Percentiles rank a stretch among this genome's conserved stretches.
These are phyloP conservation scores for Ruellia speciosa DNA, from an alignment of 305 asterid genomes.

Conservation along the genomic window DNA sequence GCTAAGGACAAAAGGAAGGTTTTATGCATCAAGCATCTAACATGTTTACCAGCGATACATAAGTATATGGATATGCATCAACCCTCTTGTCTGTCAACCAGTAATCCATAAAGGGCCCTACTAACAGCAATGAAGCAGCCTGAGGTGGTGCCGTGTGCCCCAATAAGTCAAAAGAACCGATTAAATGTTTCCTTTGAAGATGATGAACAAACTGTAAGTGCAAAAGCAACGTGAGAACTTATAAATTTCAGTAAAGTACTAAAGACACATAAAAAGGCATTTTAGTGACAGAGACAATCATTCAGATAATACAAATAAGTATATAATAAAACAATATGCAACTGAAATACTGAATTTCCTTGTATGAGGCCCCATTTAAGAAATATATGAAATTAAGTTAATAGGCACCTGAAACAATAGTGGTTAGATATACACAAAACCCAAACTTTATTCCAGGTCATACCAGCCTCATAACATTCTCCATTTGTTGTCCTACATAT, in stretches of 20 bases:
- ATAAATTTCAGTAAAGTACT: conserved; percentile 6
- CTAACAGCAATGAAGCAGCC: conserved; percentile 56
- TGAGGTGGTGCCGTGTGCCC: conserved; percentile 87
- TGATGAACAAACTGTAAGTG: conserved; percentile 62
- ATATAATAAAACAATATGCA: conserved; percentile 5
- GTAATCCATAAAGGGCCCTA: conserved; percentile 62
- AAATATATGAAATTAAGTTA: conserved; percentile 2
- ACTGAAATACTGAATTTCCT: conserved; percentile 2
- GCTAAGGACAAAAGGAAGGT: neutral
- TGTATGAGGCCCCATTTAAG: conserved; percentile 1
- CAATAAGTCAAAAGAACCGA: conserved; percentile 69
- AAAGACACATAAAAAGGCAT: conserved; percentile 10
- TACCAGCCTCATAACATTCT: neutral
- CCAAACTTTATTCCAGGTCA: neutral
- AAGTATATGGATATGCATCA: conserved; percentile 42
- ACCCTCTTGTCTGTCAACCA: conserved; percentile 63
- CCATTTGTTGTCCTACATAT: no score
- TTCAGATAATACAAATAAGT: neutral
- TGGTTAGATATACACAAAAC: neutral
- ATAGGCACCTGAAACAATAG: conserved; percentile 6
- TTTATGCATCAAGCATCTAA: neutral
- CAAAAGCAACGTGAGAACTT: conserved; percentile 20
- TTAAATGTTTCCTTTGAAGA: conserved; percentile 69
- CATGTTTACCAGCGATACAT: conserved; percentile 39
- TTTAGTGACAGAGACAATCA: conserved; percentile 3